A percentile compares a stretch with the other conserved stretches of the same genome.
These are phyloP conservation scores for Pseudognaphalium luteoalbum DNA, from an alignment of 129 eudicot species.

Conservation along the genomic window DNA sequence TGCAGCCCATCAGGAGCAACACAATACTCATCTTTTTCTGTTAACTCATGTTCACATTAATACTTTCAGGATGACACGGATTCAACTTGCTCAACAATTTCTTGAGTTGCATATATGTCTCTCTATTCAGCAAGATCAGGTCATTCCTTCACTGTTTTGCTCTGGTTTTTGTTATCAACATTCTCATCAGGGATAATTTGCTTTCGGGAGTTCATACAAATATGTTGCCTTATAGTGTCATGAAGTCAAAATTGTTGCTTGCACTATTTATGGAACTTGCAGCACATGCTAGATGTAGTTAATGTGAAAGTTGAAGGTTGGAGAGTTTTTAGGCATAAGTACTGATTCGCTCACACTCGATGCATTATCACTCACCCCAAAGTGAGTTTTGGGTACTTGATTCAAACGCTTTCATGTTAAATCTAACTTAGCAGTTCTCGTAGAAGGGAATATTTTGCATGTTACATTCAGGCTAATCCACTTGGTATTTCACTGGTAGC, in stretches of 20 bases:
- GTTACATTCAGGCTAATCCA: background rate
- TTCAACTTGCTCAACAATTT: background rate
- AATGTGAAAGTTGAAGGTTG: too few species aligned
- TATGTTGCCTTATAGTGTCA: background rate
- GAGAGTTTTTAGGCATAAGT: too few species aligned
- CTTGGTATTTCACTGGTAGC: background rate
- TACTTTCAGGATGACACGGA: background rate
- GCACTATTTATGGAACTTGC: background rate
- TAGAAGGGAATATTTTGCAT: too few species aligned
- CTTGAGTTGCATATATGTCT: background rate
- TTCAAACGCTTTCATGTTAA: too few species aligned
- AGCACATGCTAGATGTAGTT: too few species aligned
- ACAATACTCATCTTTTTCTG: background rate
- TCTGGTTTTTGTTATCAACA: background rate
- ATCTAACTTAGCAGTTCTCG: too few species aligned
- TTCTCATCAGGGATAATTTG: background rate
- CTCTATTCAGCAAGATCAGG: background rate
- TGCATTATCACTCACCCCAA: too few species aligned
- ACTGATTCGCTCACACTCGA: too few species aligned
- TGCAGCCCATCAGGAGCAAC: slow-evolving; percentile 19
- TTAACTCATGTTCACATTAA: background rate
- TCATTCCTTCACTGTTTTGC: background rate
- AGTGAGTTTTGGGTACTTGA: too few species aligned
- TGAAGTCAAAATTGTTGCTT: background rate
- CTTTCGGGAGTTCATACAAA: background rate